Evolutionary conservation across 148 eudicot genomes (phyloP).

Genomic region (Bassia scoparia): DNA sequence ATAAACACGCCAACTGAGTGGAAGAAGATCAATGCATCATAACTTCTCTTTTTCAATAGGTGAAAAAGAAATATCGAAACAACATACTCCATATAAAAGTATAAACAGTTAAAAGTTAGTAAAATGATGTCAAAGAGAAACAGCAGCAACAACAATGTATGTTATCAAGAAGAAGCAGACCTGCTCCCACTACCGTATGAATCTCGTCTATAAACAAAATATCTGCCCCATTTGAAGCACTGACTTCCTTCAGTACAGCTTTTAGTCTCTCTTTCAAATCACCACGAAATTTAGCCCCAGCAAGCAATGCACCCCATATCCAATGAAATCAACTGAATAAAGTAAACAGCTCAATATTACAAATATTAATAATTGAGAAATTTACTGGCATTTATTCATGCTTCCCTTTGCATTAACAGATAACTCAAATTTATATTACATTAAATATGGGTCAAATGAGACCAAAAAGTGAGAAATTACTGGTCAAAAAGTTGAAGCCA

Average conservation of each 20-base stretch:
- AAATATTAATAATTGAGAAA: not conserved
- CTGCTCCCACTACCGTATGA: constrained; percentile 98
- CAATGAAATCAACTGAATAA: constrained; percentile 73
- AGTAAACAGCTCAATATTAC: not conserved
- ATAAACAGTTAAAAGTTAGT: too few relatives aligned
- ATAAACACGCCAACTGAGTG: too few relatives aligned
- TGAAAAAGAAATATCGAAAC: not conserved
- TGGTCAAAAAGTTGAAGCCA: not conserved
- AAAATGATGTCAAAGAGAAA: not conserved
- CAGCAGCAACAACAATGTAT: not conserved
- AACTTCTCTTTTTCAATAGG: too few relatives aligned
- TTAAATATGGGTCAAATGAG: not conserved
- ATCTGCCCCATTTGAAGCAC: constrained; percentile 95
- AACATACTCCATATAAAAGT: not conserved
- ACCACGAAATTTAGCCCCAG: constrained; percentile 97
- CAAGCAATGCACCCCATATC: constrained; percentile 98
- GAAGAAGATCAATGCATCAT: too few relatives aligned
- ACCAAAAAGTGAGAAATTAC: not conserved
- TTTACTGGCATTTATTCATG: not conserved
- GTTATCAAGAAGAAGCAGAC: constrained; percentile 36
- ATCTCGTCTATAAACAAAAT: constrained; percentile 90
- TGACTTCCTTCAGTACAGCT: constrained; percentile 94
- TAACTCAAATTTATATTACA: not conserved
- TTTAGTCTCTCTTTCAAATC: constrained; percentile 97
- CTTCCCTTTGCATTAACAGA: not conserved